These are phyloP conservation scores for Apiospora kogelbergensis DNA, from an alignment of 2,329 filamentous ascomycete genomes.

Conservation along the genomic window DNA sequence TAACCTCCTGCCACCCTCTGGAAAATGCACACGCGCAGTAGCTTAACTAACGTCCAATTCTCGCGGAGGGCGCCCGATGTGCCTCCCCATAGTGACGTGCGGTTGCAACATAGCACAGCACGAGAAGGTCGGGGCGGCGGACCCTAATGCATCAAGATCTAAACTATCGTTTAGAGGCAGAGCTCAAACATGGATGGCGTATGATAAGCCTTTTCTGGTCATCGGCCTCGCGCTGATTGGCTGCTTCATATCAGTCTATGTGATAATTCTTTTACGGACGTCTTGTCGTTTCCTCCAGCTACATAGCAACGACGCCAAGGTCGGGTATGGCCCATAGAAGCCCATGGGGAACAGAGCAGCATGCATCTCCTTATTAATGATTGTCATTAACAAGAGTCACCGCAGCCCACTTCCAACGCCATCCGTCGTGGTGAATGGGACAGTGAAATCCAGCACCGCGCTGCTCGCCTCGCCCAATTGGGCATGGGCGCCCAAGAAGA, in stretches of 20 bases:
- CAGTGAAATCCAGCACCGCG: neutral
- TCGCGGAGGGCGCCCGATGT: neutral
- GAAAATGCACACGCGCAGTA: neutral
- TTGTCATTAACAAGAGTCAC: neutral
- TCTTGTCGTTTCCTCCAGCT: neutral
- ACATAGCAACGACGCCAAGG: neutral
- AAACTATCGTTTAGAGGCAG: constrained; percentile 8
- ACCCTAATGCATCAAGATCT: constrained; percentile 10
- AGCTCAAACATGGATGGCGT: neutral
- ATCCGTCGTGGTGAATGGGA: neutral
- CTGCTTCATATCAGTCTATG: neutral
- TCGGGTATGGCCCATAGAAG: neutral
- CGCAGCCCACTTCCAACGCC: neutral
- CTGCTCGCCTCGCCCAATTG: neutral
- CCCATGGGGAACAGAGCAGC: neutral
- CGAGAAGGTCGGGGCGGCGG: neutral
- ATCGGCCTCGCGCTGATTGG: constrained; percentile 1
- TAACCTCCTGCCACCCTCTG: constrained; percentile 5
- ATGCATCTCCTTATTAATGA: neutral
- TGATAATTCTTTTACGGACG: constrained; percentile 11
- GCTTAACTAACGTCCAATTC: neutral
- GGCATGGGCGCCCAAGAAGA: neutral
- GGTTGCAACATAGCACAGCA: constrained; percentile 2
- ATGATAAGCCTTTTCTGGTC: constrained; percentile 10
- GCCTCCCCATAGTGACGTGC: neutral